Conservation (phyloP, 805 yeast species). For the Scheffersomyces stipitis region DNA sequence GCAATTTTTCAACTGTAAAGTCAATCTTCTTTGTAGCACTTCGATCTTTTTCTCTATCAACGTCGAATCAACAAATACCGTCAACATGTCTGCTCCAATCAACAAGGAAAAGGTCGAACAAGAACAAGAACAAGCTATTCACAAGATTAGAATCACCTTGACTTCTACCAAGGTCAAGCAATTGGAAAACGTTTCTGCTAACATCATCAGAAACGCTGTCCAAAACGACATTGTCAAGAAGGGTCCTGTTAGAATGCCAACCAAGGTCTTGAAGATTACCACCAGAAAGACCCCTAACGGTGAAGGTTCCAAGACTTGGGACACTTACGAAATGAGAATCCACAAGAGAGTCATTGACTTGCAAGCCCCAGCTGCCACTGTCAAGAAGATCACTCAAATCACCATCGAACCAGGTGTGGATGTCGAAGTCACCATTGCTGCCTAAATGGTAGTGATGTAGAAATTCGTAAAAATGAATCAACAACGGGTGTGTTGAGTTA, state of each 20-base stretch:
- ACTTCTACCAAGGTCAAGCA: constrained; percentile 98
- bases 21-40: too few relatives aligned
- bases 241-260: constrained; percentile 99
- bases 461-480: too few relatives aligned
- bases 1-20: constrained; percentile 9
- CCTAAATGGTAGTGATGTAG: constrained; percentile 59
- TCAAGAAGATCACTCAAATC: constrained; percentile 95
- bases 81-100: constrained; percentile 70
- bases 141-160: constrained; percentile 98
- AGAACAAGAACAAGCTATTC: constrained; percentile 78
- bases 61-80: constrained; percentile 29
- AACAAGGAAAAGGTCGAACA: constrained; percentile 80
- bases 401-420: constrained; percentile 99
- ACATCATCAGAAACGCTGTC: constrained; percentile 86
- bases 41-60: constrained; percentile 28
- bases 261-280: constrained; percentile 95
- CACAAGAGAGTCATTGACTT: constrained; percentile 99
- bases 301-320: constrained; percentile 99
- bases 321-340: constrained; percentile 98
- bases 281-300: constrained; percentile 99
- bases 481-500: too few relatives aligned
- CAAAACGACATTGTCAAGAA: constrained; percentile 82
- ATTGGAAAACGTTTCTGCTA: constrained; percentile 92
- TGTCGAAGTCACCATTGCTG: constrained; percentile 90
- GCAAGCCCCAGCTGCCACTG: constrained; percentile 91